A percentile compares a stretch with the other conserved stretches of the same genome.
These are phyloP conservation scores for Blastobotrys indianensis DNA, from an alignment of 1,139 yeast genomes.

Conservation along the genomic window DNA sequence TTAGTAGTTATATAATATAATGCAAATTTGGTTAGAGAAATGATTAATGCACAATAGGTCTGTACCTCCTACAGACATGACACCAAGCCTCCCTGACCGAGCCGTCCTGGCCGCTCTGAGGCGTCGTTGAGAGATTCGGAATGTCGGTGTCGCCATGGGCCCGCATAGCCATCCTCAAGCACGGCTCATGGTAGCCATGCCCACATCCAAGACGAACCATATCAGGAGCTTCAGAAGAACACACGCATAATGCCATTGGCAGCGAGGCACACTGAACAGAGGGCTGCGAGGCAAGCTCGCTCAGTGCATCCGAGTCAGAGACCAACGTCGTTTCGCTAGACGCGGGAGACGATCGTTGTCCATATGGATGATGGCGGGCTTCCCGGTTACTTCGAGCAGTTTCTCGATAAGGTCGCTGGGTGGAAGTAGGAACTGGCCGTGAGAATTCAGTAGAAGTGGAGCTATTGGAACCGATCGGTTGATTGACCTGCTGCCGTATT, in stretches of 20 bases:
- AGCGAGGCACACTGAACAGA: constrained; percentile 26
- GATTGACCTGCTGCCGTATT: too few relatives aligned
- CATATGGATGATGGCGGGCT: constrained; percentile 22
- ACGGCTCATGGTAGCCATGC: constrained; percentile 28
- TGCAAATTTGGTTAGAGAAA: background rate
- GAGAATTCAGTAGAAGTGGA: too few relatives aligned
- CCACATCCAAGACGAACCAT: constrained; percentile 26
- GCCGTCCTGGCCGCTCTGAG: constrained; percentile 10
- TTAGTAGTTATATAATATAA: background rate
- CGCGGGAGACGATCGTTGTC: constrained; percentile 1
- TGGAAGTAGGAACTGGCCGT: too few relatives aligned
- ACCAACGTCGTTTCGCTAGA: constrained; percentile 1
- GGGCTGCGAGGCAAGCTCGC: too few relatives aligned
- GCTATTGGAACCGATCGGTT: too few relatives aligned
- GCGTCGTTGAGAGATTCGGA: constrained; percentile 18
- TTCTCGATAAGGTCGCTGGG: too few relatives aligned
- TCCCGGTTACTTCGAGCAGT: constrained; percentile 7
- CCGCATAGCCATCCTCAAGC: constrained; percentile 27
- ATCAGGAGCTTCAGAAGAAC: constrained; percentile 7
- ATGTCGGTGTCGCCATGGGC: constrained; percentile 29
- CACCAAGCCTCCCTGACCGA: constrained; percentile 27
- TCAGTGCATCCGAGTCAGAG: too few relatives aligned
- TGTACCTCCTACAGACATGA: constrained; percentile 27
- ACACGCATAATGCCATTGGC: constrained; percentile 24
- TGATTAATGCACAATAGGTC: constrained; percentile 2